Evolutionary conservation across 1,284 basidiomycete species (phyloP).

Genomic region (Volvariella surrecta): DNA sequence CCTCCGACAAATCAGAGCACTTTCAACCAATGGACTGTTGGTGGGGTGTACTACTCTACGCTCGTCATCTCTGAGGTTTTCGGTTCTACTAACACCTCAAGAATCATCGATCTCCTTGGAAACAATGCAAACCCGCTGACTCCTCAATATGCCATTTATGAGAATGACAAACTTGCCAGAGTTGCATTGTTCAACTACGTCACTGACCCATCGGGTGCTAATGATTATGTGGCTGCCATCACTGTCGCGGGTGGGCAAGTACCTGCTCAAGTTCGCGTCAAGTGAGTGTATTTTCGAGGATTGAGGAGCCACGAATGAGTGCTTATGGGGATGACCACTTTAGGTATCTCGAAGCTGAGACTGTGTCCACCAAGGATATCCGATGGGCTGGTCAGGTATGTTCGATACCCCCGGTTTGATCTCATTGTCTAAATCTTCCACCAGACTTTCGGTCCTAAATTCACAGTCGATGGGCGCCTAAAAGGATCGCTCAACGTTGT

Average conservation of each 20-base stretch:
- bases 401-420: background rate
- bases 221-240: slow-evolving; percentile 38
- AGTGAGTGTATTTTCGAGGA: slow-evolving; percentile 26
- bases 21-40: slow-evolving; percentile 53
- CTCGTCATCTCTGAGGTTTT: slow-evolving; percentile 62
- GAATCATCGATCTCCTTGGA: slow-evolving; percentile 50
- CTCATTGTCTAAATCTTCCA: background rate
- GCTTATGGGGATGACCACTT: slow-evolving; percentile 3
- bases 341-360: slow-evolving; percentile 39
- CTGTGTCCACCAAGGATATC: slow-evolving; percentile 53
- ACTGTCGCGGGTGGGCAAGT: slow-evolving; percentile 40
- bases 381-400: slow-evolving; percentile 54
- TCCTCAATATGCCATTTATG: slow-evolving; percentile 71
- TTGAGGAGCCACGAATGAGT: background rate
- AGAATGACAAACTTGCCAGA: slow-evolving; percentile 45
- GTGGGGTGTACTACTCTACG: slow-evolving; percentile 59
- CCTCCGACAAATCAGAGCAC: slow-evolving; percentile 48
- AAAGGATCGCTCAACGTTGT: slow-evolving; percentile 41
- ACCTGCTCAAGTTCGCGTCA: slow-evolving; percentile 44
- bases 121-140: slow-evolving; percentile 35
- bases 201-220: slow-evolving; percentile 41
- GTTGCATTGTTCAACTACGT: slow-evolving; percentile 70
- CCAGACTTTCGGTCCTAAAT: slow-evolving; percentile 51
- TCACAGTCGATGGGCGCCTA: slow-evolving; percentile 55
- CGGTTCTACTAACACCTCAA: slow-evolving; percentile 48